Base-by-base conservation (phyloP, 257 asterid genomes). In the Rhazya stricta region DNA sequence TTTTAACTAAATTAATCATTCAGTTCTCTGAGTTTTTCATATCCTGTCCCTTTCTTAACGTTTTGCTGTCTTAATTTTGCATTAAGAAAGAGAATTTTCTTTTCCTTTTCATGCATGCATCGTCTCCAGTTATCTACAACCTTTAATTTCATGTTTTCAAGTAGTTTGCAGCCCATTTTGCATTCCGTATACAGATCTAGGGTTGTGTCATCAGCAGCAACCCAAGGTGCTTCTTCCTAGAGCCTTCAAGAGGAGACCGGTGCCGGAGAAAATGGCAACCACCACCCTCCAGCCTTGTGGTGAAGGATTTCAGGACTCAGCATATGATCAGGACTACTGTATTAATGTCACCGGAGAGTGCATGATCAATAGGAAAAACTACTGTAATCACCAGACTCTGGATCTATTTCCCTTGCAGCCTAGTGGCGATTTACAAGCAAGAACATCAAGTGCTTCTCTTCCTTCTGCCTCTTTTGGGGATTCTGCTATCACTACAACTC, bases 351-450 rank as follows among this genome's bases (percentile, higher is more conserved):
- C 11, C 12, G 69, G 43, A 42, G 37, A 63, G 29, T 8, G 39
- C 7, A 10, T 30, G 66, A 51, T 19, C 21, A 27, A n/a, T 21
- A n/a, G 6, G 45, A 58, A 27, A n/a, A 34, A 19, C 34, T 41
- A 53, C 21, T 39, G 2, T 69, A 74, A 76, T 57, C 88, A 88
- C 80, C 87, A 89, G 79, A 93, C 98, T 37, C 84, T 93, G 83
- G 89, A 93, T 63, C 86, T 91, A 50, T 93, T 93, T 72, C 98
- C 98, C 9, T 74, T 87, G 60, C 88, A 89, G 50, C 98, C 97
- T 42, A 89, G 89, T 56, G 93, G 98, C 29, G 56, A 84, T 54
- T 70, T 88, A 42, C 88, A 84, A 63, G 65, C 82, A 68, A 81
- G 79, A 79, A 79, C 60, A 7, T 29, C 73, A 19, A 36, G 27